Evolutionary conservation across 1,139 yeast species (phyloP).

Genomic region (Hanseniaspora sp.): DNA sequence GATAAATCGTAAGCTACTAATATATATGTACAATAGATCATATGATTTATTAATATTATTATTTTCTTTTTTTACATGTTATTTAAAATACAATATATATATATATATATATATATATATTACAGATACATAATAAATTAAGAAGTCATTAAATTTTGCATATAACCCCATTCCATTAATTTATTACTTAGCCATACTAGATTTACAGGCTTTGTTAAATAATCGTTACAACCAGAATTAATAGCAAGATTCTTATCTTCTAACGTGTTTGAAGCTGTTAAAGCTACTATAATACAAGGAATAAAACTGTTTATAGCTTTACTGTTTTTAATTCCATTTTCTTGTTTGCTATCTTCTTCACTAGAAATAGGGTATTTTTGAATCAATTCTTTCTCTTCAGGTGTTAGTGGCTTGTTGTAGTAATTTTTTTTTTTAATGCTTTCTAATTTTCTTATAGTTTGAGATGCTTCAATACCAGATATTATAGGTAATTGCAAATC

Average conservation of each 20-base stretch:
- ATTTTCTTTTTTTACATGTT: not conserved
- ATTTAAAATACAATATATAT: not conserved
- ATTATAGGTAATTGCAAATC: constrained; percentile 89
- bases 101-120: no score
- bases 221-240: constrained; percentile 95
- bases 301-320: constrained; percentile 32
- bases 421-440: constrained; percentile 43
- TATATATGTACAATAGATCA: no score
- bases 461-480: constrained; percentile 87
- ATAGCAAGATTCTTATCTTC: constrained; percentile 83
- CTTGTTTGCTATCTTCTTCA: constrained; percentile 44
- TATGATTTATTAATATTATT: no score
- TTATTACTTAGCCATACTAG: constrained; percentile 88
- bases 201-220: constrained; percentile 91
- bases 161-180: constrained; percentile 92
- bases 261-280: constrained; percentile 84
- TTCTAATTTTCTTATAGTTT: constrained; percentile 76
- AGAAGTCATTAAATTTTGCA: constrained; percentile 84
- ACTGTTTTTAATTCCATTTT: constrained; percentile 64
- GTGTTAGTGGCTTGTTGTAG: constrained; percentile 18
- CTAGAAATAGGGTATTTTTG: constrained; percentile 4
- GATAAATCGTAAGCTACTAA: no score
- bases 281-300: constrained; percentile 64
- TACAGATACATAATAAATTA: not conserved
- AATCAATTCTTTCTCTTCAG: constrained; percentile 15